Percentiles rank a stretch among this genome's conserved stretches.
phyloP scores from a whole-genome alignment of 1,284 basidiomycete genomes.

The Apiotrichum gamsii region DNA sequence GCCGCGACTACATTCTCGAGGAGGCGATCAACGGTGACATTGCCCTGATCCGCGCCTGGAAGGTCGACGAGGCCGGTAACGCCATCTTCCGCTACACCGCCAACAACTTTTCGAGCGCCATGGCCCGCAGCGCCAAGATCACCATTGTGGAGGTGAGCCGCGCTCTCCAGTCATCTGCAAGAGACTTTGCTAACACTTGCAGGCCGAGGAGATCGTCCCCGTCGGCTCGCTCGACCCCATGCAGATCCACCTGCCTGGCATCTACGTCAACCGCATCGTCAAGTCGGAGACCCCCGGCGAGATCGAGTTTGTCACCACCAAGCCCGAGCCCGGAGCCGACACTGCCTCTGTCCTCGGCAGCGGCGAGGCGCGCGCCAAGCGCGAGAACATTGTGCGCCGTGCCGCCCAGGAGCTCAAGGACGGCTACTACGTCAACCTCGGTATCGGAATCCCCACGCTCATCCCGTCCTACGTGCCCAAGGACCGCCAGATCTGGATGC shows the following conservation, averaged over 20 bases:
- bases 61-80: conserved; percentile 84
- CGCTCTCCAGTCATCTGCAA: too few relatives aligned
- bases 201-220: conserved; percentile 90
- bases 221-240: conserved; percentile 76
- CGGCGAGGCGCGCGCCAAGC: conserved; percentile 44
- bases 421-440: conserved; percentile 74
- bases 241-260: conserved; percentile 70
- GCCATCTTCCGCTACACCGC: conserved; percentile 80
- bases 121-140: conserved; percentile 81
- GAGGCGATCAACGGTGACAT: conserved; percentile 79
- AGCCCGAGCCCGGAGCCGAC: conserved; percentile 32
- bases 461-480: conserved; percentile 76
- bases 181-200: too few relatives aligned
- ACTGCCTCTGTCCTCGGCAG: conserved; percentile 33
- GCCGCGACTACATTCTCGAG: conserved; percentile 79
- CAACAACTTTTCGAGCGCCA: conserved; percentile 78
- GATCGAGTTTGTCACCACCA: conserved; percentile 64
- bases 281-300: conserved; percentile 67
- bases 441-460: conserved; percentile 79
- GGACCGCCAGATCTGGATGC: conserved; percentile 77
- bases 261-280: conserved; percentile 83
- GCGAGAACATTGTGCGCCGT: conserved; percentile 64
- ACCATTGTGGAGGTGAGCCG: conserved; percentile 63
- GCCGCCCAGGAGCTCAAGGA: conserved; percentile 86
- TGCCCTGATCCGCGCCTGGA: conserved; percentile 89